Percentiles rank a stretch among this genome's conserved stretches.
Evolutionary conservation across 1,284 basidiomycete species (phyloP).

Genomic region (Rhizoctonia solani): DNA sequence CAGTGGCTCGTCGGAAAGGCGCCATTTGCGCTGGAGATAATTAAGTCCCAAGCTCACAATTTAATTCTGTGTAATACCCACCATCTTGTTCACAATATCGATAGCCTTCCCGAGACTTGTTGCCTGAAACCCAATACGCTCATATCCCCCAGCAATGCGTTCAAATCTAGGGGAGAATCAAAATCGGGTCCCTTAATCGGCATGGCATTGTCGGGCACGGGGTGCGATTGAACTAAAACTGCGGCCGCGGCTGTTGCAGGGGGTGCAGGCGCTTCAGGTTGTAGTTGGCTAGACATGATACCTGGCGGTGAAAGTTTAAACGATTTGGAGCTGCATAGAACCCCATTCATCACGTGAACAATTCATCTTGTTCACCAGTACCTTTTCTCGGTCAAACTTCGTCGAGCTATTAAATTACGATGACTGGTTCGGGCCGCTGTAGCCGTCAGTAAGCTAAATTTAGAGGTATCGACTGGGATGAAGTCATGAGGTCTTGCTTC

Average conservation of each 20-base stretch:
- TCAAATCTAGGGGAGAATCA: conserved; percentile 68
- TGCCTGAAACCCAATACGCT: conserved; percentile 94
- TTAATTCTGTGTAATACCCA: conserved; percentile 45
- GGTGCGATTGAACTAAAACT: conserved; percentile 77
- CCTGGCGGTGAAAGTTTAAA: conserved; percentile 12
- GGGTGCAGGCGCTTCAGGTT: conserved; percentile 1
- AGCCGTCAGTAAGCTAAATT: background rate
- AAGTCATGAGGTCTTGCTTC: conserved; percentile 13
- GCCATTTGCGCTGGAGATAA: conserved; percentile 68
- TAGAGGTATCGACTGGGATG: conserved; percentile 7
- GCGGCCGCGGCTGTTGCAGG: conserved; percentile 68
- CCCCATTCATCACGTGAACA: conserved; percentile 12
- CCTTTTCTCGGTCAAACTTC: conserved; percentile 1
- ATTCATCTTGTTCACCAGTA: background rate
- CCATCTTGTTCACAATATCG: conserved; percentile 89
- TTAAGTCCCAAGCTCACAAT: background rate
- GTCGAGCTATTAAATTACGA: background rate
- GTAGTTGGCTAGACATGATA: conserved; percentile 22
- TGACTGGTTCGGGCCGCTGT: background rate
- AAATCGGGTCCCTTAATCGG: conserved; percentile 90
- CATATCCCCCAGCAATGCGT: conserved; percentile 79
- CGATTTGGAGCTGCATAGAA: background rate
- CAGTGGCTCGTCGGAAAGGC: conserved; percentile 78
- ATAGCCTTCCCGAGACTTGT: conserved; percentile 88
- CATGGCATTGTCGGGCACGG: conserved; percentile 70